Evolutionary conservation across 2,329 filamentous ascomycete species (phyloP).

Genomic region (Didymella glomerata): DNA sequence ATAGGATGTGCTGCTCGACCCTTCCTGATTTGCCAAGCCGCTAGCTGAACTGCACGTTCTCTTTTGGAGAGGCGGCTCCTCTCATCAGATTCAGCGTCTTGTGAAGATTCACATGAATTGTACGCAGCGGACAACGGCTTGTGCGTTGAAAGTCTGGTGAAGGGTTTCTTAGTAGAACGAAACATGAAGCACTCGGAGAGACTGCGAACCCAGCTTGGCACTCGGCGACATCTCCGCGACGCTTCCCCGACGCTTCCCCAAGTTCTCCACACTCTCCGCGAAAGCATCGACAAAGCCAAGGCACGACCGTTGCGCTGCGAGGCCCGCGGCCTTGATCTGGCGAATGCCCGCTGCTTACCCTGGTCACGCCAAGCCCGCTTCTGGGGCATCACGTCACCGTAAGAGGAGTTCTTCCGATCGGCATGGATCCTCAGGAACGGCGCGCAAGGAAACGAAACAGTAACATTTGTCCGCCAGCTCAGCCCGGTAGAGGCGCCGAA

Average conservation of each 20-base stretch:
- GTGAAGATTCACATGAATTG: not conserved
- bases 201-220: slow-evolving; percentile 17
- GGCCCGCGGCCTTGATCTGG: slow-evolving; percentile 7
- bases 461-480: slow-evolving; percentile 30
- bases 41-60: not conserved
- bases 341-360: slow-evolving; percentile 6
- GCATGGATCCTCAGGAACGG: slow-evolving; percentile 21
- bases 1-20: not conserved
- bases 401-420: slow-evolving; percentile 20
- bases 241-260: slow-evolving; percentile 17
- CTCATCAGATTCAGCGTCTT: not conserved
- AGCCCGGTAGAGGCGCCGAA: slow-evolving; percentile 16
- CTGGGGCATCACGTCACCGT: slow-evolving; percentile 18
- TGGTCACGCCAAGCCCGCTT: slow-evolving; percentile 6
- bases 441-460: slow-evolving; percentile 13
- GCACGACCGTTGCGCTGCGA: slow-evolving; percentile 14
- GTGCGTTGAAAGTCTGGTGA: not conserved
- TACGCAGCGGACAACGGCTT: not conserved
- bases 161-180: slow-evolving; percentile 1
- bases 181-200: slow-evolving; percentile 9
- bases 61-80: not conserved
- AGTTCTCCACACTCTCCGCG: slow-evolving; percentile 23
- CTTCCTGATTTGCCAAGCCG: not conserved
- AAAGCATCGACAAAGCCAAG: slow-evolving; percentile 14
- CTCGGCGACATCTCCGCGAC: slow-evolving; percentile 16